phyloP scores from a whole-genome alignment of 2,329 filamentous ascomycete species.

The Fusarium cicatricum region DNA sequence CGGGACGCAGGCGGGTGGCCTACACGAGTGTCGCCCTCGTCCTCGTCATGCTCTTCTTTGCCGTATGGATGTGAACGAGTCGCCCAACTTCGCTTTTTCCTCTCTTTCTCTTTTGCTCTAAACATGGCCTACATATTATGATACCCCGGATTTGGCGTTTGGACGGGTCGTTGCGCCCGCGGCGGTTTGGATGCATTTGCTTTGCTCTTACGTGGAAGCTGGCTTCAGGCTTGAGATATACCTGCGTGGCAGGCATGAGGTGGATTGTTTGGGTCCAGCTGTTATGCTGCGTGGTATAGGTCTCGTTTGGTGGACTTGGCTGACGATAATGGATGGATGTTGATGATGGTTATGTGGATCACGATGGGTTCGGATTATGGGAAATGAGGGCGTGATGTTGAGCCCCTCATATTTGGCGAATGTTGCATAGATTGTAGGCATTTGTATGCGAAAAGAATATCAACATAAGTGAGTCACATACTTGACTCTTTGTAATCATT shows the following conservation, averaged over 20 bases:
- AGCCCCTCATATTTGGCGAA: not conserved
- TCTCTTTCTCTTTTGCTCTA: slow-evolving; percentile 11
- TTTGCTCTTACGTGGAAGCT: slow-evolving; percentile 5
- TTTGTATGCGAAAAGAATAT: slow-evolving; percentile 9
- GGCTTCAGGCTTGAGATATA: slow-evolving; percentile 15
- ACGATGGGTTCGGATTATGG: slow-evolving; percentile 23
- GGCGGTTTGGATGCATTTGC: slow-evolving; percentile 6
- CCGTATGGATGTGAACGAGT: slow-evolving; percentile 38
- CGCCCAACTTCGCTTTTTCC: not conserved
- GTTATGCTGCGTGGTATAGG: slow-evolving; percentile 25
- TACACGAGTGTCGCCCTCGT: slow-evolving; percentile 42
- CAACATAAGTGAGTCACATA: not conserved
- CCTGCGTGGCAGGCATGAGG: slow-evolving; percentile 4
- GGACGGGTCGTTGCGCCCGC: slow-evolving; percentile 33
- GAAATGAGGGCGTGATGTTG: not conserved
- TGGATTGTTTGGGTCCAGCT: not conserved
- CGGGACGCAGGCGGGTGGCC: slow-evolving; percentile 41
- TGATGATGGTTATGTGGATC: slow-evolving; percentile 32
- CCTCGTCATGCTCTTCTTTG: slow-evolving; percentile 42
- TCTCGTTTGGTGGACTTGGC: slow-evolving; percentile 22
- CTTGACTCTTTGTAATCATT: not conserved
- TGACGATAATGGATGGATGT: slow-evolving; percentile 37
- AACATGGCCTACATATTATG: slow-evolving; percentile 31
- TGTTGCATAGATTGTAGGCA: not conserved
- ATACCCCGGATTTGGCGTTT: slow-evolving; percentile 42